Evolutionary conservation across 257 asterid genomes (phyloP), one percentile per base, ranked within the genome.

Genomic region (Jacaranda copaia): DNA sequence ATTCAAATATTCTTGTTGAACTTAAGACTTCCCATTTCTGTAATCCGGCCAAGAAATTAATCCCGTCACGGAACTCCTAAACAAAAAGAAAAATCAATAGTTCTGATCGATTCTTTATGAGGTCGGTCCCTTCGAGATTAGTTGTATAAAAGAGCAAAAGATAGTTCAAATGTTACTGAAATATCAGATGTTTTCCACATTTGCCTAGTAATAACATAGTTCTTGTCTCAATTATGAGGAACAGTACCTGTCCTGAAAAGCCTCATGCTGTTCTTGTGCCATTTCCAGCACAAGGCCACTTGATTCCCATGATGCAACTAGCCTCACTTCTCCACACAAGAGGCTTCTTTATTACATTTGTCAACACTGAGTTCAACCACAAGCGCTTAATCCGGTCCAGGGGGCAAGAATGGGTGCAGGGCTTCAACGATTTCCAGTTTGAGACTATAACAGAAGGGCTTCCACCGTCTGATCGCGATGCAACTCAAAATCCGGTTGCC

Each of bases 301-400:
- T 77, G 55, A 66, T 68, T 5, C 85, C 85, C 1, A 77, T 40
- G 77, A 72, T 81, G 82, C 70, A 75, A 19, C 61, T 81, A 9
- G 81, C 85, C 49, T 56, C 59, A 5, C 81, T 81, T 58, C 76
- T 81, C 20, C 85, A 81, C 10, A 51, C 77, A 25, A 68, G 79
- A 10, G 82, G 77, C 71, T 81, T 81, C 73, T 67, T 55, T 70
- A 18, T 81, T 51, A 81, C 85, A 35, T 81, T 81, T 18, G 77
- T 73, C 77, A 81, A 81, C 76, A 81, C 85, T 4, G 85, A 81
- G 68, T 81, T 72, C 78, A 81, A 81, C 68, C 85, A 77, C 76
- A 62, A 58, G 39, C 85, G 85, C 1, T 69, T 81, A 45, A n/a
- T 77, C 74, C 74, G 80, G 12, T 73, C 85, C 15, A 77, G 68